A percentile compares a stretch with the other conserved stretches of the same genome.
These are phyloP conservation scores for Sanghuangporus baumii DNA, from an alignment of 1,284 basidiomycete genomes.

Conservation along the genomic window DNA sequence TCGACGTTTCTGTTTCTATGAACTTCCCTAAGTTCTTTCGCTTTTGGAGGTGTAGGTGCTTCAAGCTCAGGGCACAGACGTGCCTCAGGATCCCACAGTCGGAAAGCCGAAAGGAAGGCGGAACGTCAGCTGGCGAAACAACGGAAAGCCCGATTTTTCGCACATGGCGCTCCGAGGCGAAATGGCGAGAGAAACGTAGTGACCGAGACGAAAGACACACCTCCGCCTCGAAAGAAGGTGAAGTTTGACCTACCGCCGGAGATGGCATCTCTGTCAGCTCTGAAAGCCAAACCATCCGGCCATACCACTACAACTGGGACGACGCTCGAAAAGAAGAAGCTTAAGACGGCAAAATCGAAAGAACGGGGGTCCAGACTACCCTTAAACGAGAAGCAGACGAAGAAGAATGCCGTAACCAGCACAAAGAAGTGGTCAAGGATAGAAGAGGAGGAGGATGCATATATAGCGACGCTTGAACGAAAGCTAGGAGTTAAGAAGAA, in stretches of 20 bases:
- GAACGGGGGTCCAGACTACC: neutral
- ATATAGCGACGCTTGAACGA: slow-evolving; percentile 12
- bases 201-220: neutral
- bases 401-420: neutral
- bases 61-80: neutral
- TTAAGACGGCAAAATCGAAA: neutral
- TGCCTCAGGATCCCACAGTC: neutral
- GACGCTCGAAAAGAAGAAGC: neutral
- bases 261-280: neutral
- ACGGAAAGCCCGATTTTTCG: slow-evolving; percentile 11
- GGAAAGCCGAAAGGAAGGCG: slow-evolving; percentile 13
- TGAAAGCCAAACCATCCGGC: neutral
- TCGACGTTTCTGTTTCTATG: neutral
- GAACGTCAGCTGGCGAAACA: slow-evolving; percentile 12
- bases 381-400: neutral
- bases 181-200: neutral
- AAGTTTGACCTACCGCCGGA: neutral
- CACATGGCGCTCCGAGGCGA: neutral
- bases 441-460: slow-evolving; percentile 16
- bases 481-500: slow-evolving; percentile 13
- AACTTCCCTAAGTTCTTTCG: neutral
- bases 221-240: slow-evolving; percentile 2
- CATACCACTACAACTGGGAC: neutral
- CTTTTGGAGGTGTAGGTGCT: neutral
- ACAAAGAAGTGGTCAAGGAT: neutral